Evolutionary conservation across 129 eudicot genomes (phyloP), one percentile per base, ranked within the genome.

Genomic region (Lactuca saligna): DNA sequence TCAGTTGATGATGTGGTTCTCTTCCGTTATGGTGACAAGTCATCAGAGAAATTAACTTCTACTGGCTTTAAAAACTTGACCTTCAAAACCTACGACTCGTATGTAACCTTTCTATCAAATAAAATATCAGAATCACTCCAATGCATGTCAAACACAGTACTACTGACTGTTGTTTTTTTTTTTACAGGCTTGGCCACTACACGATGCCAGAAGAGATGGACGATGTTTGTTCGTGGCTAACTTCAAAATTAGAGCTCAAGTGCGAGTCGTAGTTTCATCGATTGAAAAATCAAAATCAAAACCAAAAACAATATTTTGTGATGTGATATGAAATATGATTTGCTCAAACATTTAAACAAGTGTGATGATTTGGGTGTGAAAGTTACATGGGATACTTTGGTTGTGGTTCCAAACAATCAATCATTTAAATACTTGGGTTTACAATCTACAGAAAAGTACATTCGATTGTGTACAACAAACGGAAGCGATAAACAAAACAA

Each of bases 201-300:
- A 93, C 98, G 14, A 83, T 79, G 61, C 98, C 97, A 8, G 90
- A 93, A 71, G 96, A 93, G 75, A 84, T 89, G 87, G 92, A 87
- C 1, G 95, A 86, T 44, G 75, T 93, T 70, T 87, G 98, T 67
- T 78, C 75, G 11, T 93, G 98, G 98, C 80, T 93, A 58, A 86
- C 84, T 42, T 81, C 97, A 73, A 88, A 79, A 73, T 63, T 93
- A 76, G 82, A 85, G 60, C 88, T 89, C 54, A 79, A 83, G 64
- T 78, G 71, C 3, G 65, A 67, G 54, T 46, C 61, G 3, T 71
- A 32, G 55, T 16, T 58, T 7, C 63, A 17, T 68, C 35, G 3
- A 37, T 54, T 29, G 46, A 42, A 14, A 39, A 54, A 53, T 55
- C 54, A 14, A 39, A 54, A 53, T 55, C 61, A 62, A 25, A 25